A percentile compares a stretch with the other conserved stretches of the same genome.
Evolutionary conservation across 495 filamentous ascomycete species (phyloP).

Genomic region (Podospora sp.): DNA sequence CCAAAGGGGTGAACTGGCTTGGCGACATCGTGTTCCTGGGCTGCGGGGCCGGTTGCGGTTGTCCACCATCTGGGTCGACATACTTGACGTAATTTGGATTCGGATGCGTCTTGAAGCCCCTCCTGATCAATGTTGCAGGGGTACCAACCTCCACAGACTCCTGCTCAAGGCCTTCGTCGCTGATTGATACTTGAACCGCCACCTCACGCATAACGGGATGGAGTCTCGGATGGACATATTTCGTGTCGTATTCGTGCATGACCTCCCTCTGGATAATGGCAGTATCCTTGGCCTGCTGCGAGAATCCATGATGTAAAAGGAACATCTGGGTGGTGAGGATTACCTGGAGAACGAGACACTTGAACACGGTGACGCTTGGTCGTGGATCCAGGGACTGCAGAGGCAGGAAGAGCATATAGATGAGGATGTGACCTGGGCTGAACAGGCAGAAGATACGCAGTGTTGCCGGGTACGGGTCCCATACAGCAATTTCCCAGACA

Average conservation of each 20-base stretch:
- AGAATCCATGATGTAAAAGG: slow-evolving; percentile 68
- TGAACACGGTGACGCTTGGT: slow-evolving; percentile 83
- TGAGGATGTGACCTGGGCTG: slow-evolving; percentile 85
- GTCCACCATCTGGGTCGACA: slow-evolving; percentile 66
- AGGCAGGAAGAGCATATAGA: slow-evolving; percentile 87
- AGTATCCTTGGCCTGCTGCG: slow-evolving; percentile 82
- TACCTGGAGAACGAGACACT: slow-evolving; percentile 67
- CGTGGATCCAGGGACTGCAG: slow-evolving; percentile 71
- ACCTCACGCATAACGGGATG: slow-evolving; percentile 82
- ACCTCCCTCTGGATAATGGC: slow-evolving; percentile 87
- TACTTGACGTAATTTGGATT: slow-evolving; percentile 81
- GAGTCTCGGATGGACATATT: slow-evolving; percentile 89
- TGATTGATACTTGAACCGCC: slow-evolving; percentile 67
- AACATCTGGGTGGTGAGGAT: slow-evolving; percentile 79
- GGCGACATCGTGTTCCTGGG: slow-evolving; percentile 30
- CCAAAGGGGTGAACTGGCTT: slow-evolving; percentile 38
- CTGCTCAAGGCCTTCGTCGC: slow-evolving; percentile 47
- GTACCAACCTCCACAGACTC: slow-evolving; percentile 70
- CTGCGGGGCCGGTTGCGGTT: slow-evolving; percentile 10
- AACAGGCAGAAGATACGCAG: slow-evolving; percentile 86
- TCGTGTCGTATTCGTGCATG: slow-evolving; percentile 91
- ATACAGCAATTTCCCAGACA: slow-evolving; percentile 93
- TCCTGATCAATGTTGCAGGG: slow-evolving; percentile 74
- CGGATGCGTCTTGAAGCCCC: slow-evolving; percentile 81
- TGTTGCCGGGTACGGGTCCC: slow-evolving; percentile 87